Conservation (phyloP, 306 rosid genomes). For the Rubus idaeus region DNA sequence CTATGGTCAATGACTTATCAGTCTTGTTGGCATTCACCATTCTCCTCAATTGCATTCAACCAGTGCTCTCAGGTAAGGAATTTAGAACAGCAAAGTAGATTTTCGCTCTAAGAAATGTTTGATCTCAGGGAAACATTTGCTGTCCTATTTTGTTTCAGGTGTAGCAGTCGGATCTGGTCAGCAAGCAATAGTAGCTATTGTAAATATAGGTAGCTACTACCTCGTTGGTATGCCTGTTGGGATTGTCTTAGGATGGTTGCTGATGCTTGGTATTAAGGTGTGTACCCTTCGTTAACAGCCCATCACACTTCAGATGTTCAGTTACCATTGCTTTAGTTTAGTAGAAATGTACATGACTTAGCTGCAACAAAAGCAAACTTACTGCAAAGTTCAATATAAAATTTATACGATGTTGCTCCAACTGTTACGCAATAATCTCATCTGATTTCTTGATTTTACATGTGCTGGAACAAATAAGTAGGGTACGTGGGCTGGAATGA, state of each 20-base stretch:
- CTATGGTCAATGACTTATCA: slow-evolving; percentile 54
- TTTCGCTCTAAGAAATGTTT: background rate
- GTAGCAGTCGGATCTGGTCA: slow-evolving; percentile 67
- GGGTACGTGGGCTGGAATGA: slow-evolving; percentile 72
- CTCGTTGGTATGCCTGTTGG: slow-evolving; percentile 55
- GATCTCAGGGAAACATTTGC: slow-evolving; percentile 4
- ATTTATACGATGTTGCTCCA: background rate
- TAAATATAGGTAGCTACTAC: slow-evolving; percentile 65
- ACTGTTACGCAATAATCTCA: background rate
- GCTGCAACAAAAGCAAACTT: background rate
- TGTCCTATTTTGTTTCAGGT: slow-evolving; percentile 41
- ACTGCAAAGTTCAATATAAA: background rate
- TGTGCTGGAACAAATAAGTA: slow-evolving; percentile 3
- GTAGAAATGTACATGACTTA: background rate
- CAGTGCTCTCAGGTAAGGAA: slow-evolving; percentile 59
- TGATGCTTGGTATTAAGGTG: slow-evolving; percentile 49
- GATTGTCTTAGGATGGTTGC: slow-evolving; percentile 49
- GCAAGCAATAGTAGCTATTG: slow-evolving; percentile 55
- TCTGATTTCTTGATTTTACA: background rate
- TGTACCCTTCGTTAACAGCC: background rate
- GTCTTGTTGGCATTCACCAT: slow-evolving; percentile 56
- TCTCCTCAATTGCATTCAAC: slow-evolving; percentile 67
- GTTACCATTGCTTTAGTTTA: background rate
- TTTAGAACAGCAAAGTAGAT: background rate
- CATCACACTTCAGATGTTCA: background rate